Base-by-base conservation (phyloP, 2,329 filamentous ascomycete species). In the Pochonia chlamydosporia region DNA sequence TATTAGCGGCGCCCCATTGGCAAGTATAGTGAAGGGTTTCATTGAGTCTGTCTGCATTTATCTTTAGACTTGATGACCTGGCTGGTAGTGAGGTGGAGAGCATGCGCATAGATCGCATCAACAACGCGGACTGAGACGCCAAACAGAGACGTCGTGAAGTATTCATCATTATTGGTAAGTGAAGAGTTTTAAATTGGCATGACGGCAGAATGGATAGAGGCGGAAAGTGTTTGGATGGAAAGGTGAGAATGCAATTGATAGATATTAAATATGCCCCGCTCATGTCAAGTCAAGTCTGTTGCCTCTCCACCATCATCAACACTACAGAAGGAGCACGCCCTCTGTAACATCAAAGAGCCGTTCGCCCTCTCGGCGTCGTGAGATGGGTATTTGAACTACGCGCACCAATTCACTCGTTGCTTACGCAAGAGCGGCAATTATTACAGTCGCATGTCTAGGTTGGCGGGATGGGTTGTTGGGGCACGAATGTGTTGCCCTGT, bases 1-100 rank as follows among this genome's bases (percentile, higher is more conserved):
- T 50, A 44, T 63, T 53, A 14, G 60, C 57, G 2, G 56, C 54
- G 2, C 61, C 61, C 61, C 61, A 67, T 63, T 58, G 61, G 57
- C 58, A 59, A 14, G 50, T 67, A 51, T 54, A 54, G 53, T 59
- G 66, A 51, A 63, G 56, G 21, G 58, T 62, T 42, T 63, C 57
- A 26, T 56, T 48, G 2, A 63, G 57, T 33, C 61, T 50, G 20
- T 54, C 54, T 11, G 57, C 53, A 35, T 63, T 63, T 49, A 63
- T 61, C 43, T 56, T 54, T 23, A 59, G 49, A 6, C 53, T 47
- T 11, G 46, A 46, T 8, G 39, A 42, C 18, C 16, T 23, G 26
- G 16, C 20, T 9, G n/a, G 9, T 40, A 21, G 11, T 1, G 21
- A 10, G 9, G 28, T 48, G 14, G 46, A 48, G 35, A 44, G 35